Base-by-base conservation (phyloP, 371 early-diverging fungal genomes). In the Nematocida minor region DNA sequence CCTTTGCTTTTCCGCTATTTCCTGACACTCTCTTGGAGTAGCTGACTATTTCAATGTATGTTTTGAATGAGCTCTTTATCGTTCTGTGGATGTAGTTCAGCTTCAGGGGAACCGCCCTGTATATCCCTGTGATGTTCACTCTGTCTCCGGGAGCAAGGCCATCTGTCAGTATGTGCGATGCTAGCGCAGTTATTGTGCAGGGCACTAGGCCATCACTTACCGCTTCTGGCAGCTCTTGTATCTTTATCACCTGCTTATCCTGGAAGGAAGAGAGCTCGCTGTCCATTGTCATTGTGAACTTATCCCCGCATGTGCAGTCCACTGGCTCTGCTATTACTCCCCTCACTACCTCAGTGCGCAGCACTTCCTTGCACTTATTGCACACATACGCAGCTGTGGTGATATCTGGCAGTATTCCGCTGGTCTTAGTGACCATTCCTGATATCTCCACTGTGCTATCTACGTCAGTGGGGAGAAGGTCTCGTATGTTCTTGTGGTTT, bases 131-230 rank as follows among this genome's bases (percentile, higher is more conserved):
- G 36, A 96, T 87, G 82, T 93, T 93, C 34, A 98, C 83, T 20
- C 91, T 90, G 82, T 99, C 99, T 87, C 99, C 99, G 1, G 99
- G 95, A 79, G 93, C 92, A 51, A 90, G 87, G 22, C 89, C 88
- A 84, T 99, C 99, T 0, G 96, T 95, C 54, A 96, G 86, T 81
- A 94, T 94, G 79, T 94, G 94, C 82, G 93, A 93, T 62, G 91
- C 79, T 60, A 91, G 90, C 80, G 97, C 80, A 0, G 96, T 89
- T 20, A 97, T 91, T 0, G 96, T 91, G 83, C 95, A 93, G 25
- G 99, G 99, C 2, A 98, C 96, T 82, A 96, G 94, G 29, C 97
- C 99, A 83, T 96, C 97, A 27, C 96, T 96, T 25, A 95, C 92
- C 44, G 89, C 87, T 84, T 96, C 96, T 48, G 97, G 96, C 27